phyloP scores from a whole-genome alignment of 2,329 filamentous ascomycete genomes.

The Colletotrichum falcatum region DNA sequence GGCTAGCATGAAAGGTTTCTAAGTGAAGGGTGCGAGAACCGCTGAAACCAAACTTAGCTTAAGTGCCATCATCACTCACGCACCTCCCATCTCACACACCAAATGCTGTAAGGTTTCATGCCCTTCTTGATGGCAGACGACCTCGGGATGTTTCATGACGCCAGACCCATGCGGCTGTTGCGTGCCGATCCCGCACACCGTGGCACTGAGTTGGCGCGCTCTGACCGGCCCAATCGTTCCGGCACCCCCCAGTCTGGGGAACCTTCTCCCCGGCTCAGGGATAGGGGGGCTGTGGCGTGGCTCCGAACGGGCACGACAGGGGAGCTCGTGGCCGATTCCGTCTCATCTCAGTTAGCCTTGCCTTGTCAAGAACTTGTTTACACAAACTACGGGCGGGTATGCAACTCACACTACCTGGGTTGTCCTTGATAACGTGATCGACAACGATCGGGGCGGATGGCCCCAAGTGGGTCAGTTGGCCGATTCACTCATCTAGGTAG shows the following conservation, averaged over 20 bases:
- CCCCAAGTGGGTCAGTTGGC: not conserved
- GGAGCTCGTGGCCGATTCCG: constrained; percentile 1
- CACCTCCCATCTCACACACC: not conserved
- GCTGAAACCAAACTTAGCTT: not conserved
- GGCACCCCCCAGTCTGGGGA: not conserved
- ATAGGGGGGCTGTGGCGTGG: constrained; percentile 12
- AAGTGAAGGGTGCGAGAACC: not conserved
- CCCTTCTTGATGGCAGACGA: not conserved
- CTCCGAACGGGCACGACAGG: not conserved
- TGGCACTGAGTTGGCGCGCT: constrained; percentile 5
- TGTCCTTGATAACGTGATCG: not conserved
- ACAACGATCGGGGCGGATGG: not conserved
- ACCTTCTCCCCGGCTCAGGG: no score
- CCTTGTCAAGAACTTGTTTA: not conserved
- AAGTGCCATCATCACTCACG: constrained; percentile 8
- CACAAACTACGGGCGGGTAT: not conserved
- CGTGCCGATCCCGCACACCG: not conserved
- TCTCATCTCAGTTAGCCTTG: constrained; percentile 10
- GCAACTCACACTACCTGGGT: not conserved
- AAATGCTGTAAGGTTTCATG: constrained; percentile 12
- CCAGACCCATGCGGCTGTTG: constrained; percentile 13
- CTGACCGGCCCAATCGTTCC: constrained; percentile 15
- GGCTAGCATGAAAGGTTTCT: not conserved
- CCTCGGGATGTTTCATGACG: constrained; percentile 23
- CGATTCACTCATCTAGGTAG: no score